These are phyloP conservation scores for Cardamine chenopodiifolia DNA, from an alignment of 345 rosid genomes.

Conservation along the genomic window DNA sequence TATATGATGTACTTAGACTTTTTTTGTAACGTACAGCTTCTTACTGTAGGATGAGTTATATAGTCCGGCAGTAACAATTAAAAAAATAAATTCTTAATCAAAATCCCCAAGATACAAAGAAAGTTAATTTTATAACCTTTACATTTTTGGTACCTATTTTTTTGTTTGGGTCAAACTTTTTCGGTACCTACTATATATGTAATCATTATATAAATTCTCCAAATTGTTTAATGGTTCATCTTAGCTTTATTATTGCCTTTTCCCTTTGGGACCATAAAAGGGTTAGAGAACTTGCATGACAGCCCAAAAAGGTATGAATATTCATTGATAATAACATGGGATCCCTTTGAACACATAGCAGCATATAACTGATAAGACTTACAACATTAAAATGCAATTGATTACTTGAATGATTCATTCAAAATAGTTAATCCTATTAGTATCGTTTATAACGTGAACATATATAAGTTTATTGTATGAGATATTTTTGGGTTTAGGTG, in stretches of 20 bases:
- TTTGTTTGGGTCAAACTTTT: background rate
- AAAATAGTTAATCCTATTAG: background rate
- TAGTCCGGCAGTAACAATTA: background rate
- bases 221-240: constrained; percentile 28
- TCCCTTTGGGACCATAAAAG: constrained; percentile 42
- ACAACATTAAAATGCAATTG: background rate
- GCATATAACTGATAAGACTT: constrained; percentile 5
- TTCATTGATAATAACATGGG: constrained; percentile 35
- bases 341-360: constrained; percentile 28
- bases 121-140: constrained; percentile 3
- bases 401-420: background rate
- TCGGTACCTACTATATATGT: background rate
- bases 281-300: constrained; percentile 38
- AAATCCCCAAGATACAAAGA: background rate
- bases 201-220: constrained; percentile 12
- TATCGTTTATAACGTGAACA: background rate
- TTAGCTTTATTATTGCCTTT: constrained; percentile 39
- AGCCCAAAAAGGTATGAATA: constrained; percentile 34
- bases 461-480: background rate
- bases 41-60: background rate
- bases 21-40: background rate
- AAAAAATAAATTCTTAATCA: background rate
- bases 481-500: background rate
- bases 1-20: background rate
- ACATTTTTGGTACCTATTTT: no score